These are phyloP conservation scores for Neofusicoccum cordaticola DNA, from an alignment of 2,329 filamentous ascomycete genomes.

Conservation along the genomic window DNA sequence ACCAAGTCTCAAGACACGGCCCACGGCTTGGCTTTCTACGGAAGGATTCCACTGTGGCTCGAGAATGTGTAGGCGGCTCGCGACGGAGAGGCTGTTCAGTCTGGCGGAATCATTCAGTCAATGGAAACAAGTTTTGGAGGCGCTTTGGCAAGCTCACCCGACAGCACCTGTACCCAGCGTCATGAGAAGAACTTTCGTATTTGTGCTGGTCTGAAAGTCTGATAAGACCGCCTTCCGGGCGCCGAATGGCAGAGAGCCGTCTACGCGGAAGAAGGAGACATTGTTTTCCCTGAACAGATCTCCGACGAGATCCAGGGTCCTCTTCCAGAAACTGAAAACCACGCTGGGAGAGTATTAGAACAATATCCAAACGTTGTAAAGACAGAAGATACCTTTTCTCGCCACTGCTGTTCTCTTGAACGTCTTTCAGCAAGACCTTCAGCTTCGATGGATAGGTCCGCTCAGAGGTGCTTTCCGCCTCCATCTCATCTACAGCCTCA, in stretches of 20 bases:
- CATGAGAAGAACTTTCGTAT: slow-evolving; percentile 28
- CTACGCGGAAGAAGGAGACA: slow-evolving; percentile 28
- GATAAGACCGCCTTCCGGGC: slow-evolving; percentile 24
- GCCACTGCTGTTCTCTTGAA: slow-evolving; percentile 17
- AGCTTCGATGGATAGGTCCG: slow-evolving; percentile 22
- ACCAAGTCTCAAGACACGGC: slow-evolving; percentile 23
- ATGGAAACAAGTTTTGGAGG: not conserved
- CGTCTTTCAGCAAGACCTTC: slow-evolving; percentile 23
- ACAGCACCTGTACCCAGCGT: slow-evolving; percentile 33
- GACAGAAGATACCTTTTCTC: slow-evolving; percentile 24
- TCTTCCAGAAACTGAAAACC: slow-evolving; percentile 37
- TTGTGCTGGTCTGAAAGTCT: slow-evolving; percentile 24
- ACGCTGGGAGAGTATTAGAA: slow-evolving; percentile 24
- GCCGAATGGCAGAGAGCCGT: slow-evolving; percentile 25
- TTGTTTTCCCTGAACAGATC: slow-evolving; percentile 22
- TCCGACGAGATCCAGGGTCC: slow-evolving; percentile 30
- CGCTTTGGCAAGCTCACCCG: slow-evolving; percentile 21
- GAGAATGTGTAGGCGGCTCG: slow-evolving; percentile 21
- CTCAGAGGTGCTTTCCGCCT: no score
- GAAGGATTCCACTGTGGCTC: slow-evolving; percentile 29
- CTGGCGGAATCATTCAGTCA: not conserved
- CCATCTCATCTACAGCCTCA: no score
- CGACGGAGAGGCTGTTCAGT: slow-evolving; percentile 5
- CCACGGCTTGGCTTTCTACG: slow-evolving; percentile 26
- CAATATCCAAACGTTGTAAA: not conserved